Evolutionary conservation across 1,139 yeast species (phyloP).

Genomic region (Sugiyamaella sp.): DNA sequence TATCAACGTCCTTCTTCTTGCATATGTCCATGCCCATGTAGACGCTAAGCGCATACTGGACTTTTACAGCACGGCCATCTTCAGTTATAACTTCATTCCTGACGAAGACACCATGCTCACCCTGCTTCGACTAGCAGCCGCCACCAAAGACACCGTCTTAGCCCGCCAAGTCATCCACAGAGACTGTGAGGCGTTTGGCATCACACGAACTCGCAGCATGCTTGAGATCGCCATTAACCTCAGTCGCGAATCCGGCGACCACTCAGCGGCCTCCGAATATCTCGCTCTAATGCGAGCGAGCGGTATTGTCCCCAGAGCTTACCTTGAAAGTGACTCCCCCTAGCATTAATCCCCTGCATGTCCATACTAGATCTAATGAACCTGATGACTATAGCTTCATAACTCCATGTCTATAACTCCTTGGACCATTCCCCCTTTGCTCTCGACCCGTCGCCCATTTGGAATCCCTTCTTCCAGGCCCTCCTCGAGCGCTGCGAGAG

Average conservation of each 20-base stretch:
- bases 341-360: no score
- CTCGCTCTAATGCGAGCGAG: constrained; percentile 7
- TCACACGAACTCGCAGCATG: constrained; percentile 24
- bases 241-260: constrained; percentile 2
- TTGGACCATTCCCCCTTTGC: no score
- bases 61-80: constrained; percentile 27
- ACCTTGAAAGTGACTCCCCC: not conserved
- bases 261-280: constrained; percentile 10
- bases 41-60: constrained; percentile 24
- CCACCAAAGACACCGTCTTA: constrained; percentile 25
- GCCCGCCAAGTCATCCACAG: constrained; percentile 25
- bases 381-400: not conserved
- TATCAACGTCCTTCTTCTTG: constrained; percentile 33
- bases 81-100: constrained; percentile 27
- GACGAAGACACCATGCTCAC: constrained; percentile 36
- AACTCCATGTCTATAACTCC: no score
- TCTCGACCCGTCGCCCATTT: no score
- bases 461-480: no score
- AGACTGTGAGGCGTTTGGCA: constrained; percentile 26
- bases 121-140: constrained; percentile 26
- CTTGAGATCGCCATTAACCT: constrained; percentile 16
- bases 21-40: constrained; percentile 13
- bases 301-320: constrained; percentile 14
- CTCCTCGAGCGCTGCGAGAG: no score
- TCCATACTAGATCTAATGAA: not conserved